These are phyloP conservation scores for Fusarium incarnatum DNA, from an alignment of 2,329 filamentous ascomycete genomes.

Conservation along the genomic window DNA sequence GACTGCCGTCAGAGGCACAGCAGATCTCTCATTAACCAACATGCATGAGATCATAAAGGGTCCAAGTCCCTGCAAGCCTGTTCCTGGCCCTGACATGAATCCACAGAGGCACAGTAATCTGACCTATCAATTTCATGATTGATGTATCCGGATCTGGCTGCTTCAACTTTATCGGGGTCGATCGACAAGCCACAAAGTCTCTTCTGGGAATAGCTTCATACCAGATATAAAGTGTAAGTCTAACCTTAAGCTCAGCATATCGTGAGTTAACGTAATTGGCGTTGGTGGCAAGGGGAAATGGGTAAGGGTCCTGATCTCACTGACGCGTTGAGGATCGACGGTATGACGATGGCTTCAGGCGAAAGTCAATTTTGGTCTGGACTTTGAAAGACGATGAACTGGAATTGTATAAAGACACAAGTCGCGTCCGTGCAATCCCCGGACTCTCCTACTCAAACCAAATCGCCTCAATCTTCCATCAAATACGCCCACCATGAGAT, in stretches of 20 bases:
- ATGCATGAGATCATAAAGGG: background rate
- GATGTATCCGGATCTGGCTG: background rate
- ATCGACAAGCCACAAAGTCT: conserved; percentile 9
- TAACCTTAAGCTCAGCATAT: background rate
- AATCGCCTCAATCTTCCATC: background rate
- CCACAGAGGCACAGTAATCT: too few relatives aligned
- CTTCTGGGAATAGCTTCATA: conserved; percentile 3
- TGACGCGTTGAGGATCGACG: background rate
- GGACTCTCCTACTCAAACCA: background rate
- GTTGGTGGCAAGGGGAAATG: background rate
- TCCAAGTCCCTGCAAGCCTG: background rate
- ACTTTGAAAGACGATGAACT: too few relatives aligned
- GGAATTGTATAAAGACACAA: conserved; percentile 2
- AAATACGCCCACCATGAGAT: background rate
- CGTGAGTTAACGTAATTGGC: background rate
- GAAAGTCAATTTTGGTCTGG: background rate
- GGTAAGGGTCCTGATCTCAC: background rate
- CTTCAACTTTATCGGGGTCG: background rate
- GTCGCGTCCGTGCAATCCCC: too few relatives aligned
- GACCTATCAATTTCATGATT: background rate
- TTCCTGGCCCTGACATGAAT: conserved; percentile 1
- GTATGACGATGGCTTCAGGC: background rate
- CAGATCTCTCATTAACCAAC: background rate
- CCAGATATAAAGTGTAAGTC: conserved; percentile 5
- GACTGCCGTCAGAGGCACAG: background rate